A percentile compares a stretch with the other conserved stretches of the same genome.
Conservation (phyloP, 257 asterid genomes). For the Solanum okadae region DNA sequence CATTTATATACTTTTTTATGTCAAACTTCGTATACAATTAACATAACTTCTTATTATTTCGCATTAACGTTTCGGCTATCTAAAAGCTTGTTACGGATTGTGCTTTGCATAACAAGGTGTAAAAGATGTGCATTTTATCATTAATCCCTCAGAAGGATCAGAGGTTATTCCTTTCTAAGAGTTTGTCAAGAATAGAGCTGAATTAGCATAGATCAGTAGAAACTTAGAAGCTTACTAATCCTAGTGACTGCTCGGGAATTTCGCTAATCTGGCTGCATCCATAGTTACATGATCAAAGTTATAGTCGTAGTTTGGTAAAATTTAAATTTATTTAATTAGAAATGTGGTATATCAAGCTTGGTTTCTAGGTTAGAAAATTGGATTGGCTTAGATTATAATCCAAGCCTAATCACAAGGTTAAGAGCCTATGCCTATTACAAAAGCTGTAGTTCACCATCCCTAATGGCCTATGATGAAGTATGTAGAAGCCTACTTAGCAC, state of each 20-base stretch:
- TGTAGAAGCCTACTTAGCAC: constrained; percentile 3
- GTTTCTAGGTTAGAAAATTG: background rate
- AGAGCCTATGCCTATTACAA: background rate
- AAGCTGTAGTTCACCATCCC: background rate
- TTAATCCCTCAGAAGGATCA: background rate
- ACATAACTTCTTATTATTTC: background rate
- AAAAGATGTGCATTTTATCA: background rate
- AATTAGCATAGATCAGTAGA: background rate
- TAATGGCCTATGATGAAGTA: background rate
- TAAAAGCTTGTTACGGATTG: background rate
- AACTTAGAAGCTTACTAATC: background rate
- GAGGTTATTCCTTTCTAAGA: background rate
- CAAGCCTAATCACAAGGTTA: background rate
- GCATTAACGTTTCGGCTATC: background rate
- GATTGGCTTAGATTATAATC: background rate
- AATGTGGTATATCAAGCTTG: background rate
- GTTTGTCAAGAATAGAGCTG: background rate
- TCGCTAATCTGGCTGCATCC: background rate
- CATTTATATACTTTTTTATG: background rate
- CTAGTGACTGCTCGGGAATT: background rate
- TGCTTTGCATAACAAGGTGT: background rate
- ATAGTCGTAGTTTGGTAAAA: background rate
- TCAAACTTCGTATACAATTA: background rate
- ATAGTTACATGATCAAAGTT: background rate
- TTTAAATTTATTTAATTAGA: background rate